Conservation (phyloP, 768 basidiomycete genomes). For the Lentinus brumalis region DNA sequence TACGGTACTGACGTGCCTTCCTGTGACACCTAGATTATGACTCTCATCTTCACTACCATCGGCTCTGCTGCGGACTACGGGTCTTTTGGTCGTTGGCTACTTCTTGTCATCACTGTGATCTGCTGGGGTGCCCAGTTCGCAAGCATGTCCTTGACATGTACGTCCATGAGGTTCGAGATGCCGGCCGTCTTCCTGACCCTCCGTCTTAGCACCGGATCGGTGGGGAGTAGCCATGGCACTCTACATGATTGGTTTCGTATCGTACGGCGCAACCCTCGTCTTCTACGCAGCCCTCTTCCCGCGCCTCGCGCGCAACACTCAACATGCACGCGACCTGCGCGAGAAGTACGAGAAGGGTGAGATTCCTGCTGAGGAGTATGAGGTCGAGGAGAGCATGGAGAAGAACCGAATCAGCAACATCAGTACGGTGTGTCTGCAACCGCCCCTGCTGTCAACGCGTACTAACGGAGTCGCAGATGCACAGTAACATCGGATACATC, state of each 20-base stretch:
- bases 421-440: slow-evolving; percentile 56
- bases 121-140: slow-evolving; percentile 85
- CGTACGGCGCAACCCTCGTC: slow-evolving; percentile 79
- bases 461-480: slow-evolving; percentile 41
- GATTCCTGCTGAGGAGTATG: slow-evolving; percentile 63
- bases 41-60: slow-evolving; percentile 78
- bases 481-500: slow-evolving; percentile 78
- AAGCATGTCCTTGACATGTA: slow-evolving; percentile 72
- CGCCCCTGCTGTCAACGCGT: not conserved
- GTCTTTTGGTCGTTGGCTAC: slow-evolving; percentile 74
- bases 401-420: slow-evolving; percentile 87
- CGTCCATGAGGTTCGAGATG: slow-evolving; percentile 19
- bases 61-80: slow-evolving; percentile 72
- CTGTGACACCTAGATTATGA: slow-evolving; percentile 60
- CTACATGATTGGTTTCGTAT: slow-evolving; percentile 78
- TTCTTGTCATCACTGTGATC: slow-evolving; percentile 68
- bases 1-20: not conserved
- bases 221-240: slow-evolving; percentile 81
- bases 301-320: slow-evolving; percentile 77
- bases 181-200: not conserved
- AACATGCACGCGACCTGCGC: slow-evolving; percentile 55
- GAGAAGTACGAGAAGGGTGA: slow-evolving; percentile 62
- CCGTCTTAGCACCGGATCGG: slow-evolving; percentile 48
- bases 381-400: slow-evolving; percentile 74
- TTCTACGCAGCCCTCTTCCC: slow-evolving; percentile 83